phyloP scores from a whole-genome alignment of 2,329 filamentous ascomycete species.

The Capronia epimyces region DNA sequence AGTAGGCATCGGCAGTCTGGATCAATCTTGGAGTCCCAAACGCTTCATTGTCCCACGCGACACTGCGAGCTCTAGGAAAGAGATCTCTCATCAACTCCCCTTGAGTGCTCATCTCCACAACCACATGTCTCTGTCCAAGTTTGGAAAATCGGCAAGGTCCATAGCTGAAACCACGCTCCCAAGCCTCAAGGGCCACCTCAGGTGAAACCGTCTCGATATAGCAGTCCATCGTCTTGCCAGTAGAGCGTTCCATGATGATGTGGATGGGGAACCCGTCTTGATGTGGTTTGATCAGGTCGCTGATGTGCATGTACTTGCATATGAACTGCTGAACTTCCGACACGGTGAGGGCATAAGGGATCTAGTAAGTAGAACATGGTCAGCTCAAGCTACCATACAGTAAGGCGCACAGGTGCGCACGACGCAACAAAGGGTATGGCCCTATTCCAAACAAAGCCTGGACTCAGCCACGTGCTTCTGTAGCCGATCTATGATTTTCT shows the following conservation, averaged over 20 bases:
- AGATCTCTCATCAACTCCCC: slow-evolving; percentile 47
- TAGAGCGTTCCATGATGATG: slow-evolving; percentile 54
- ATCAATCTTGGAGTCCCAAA: slow-evolving; percentile 33
- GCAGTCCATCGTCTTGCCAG: slow-evolving; percentile 53
- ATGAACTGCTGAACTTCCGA: slow-evolving; percentile 46
- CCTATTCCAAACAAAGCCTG: neutral
- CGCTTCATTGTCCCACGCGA: slow-evolving; percentile 38
- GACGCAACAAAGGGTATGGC: neutral
- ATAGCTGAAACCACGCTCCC: slow-evolving; percentile 35
- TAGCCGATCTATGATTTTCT: neutral
- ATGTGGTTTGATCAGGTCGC: slow-evolving; percentile 26
- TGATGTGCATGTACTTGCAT: slow-evolving; percentile 39
- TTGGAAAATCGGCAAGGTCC: slow-evolving; percentile 37
- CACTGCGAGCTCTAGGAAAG: slow-evolving; percentile 49
- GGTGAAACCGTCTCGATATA: slow-evolving; percentile 44
- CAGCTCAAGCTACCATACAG: neutral
- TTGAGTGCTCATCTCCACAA: slow-evolving; percentile 44
- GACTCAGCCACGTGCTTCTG: neutral
- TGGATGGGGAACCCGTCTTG: slow-evolving; percentile 45
- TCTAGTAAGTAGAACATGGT: slow-evolving; percentile 30
- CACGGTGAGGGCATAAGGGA: slow-evolving; percentile 48
- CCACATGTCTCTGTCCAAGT: slow-evolving; percentile 46
- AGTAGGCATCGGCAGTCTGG: slow-evolving; percentile 40
- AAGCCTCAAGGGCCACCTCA: slow-evolving; percentile 38
- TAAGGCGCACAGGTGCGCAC: no score